Evolutionary conservation across 495 filamentous ascomycete species (phyloP), one percentile per base, ranked within the genome.

Genomic region (Talaromyces wortmannii): DNA sequence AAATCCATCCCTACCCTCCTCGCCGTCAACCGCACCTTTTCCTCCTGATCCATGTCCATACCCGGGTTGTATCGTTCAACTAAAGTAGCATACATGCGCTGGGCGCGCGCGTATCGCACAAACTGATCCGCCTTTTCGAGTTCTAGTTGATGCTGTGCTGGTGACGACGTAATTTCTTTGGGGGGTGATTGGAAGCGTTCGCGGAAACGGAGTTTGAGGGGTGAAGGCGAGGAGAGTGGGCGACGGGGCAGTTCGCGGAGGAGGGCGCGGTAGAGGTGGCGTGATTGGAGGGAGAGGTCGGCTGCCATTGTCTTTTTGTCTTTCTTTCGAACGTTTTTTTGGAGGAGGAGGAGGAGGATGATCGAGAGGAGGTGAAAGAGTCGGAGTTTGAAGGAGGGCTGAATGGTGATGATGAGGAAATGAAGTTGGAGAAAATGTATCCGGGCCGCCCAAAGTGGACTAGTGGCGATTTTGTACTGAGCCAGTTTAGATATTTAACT

Each of bases 31-130:
- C 89, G 64, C 43, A 96, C 83, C 58, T 83, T 76, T 74, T 95
- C 91, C 71, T 95, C 90, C 70, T 94, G 85, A 60, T 86, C 83
- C 83, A 92, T 84, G 47, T 72, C 73, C 83, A 91, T 87, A 6
- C 90, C 89, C 6, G 92, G 91, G 66, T 97, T 98, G 71, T 97
- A 98, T 61, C 90, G 78, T 66, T 96, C 92, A 23, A 97, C 57
- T 36, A 97, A 68, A 43, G 80, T 83, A 6, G 80, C 78, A 63
- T 97, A 96, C 67, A 80, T 80, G 15, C 92, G 75, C 71, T 98
- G 94, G 36, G 92, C 88, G 50, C 81, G 80, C 3, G 90, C 76
- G 66, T 95, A 97, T 53, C 83, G 80, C 31, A 90, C 69, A 55
- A 89, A 79, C 69, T 98, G 90, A 54, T 89, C 82, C 0, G 81